Evolutionary conservation across 106 monocot genomes (phyloP).

Genomic region (Platanthera zijinensis): DNA sequence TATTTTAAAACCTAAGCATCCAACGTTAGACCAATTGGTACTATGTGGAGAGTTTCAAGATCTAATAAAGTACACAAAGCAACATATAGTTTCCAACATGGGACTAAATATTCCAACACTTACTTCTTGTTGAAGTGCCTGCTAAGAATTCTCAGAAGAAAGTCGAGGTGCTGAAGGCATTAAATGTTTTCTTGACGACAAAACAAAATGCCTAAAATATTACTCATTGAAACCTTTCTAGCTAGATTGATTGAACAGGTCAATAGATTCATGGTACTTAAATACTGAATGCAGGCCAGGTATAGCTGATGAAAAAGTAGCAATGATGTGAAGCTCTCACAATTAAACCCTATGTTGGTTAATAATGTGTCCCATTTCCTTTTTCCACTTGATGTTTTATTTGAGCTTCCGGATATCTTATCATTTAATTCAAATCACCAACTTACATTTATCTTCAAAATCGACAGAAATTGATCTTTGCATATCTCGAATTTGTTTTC

Average conservation of each 20-base stretch:
- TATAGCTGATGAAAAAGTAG: neutral
- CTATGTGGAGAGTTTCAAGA: too few species aligned
- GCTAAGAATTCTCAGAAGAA: neutral
- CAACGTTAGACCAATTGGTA: too few species aligned
- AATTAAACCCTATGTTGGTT: neutral
- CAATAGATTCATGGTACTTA: neutral
- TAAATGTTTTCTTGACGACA: too few species aligned
- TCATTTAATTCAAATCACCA: neutral
- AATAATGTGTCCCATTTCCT: neutral
- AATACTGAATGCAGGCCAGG: neutral
- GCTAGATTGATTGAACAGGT: neutral
- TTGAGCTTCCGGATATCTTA: neutral
- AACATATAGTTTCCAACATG: too few species aligned
- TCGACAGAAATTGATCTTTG: neutral
- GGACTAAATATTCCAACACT: neutral
- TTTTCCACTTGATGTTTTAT: neutral
- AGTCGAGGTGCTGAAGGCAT: neutral
- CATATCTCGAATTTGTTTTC: conserved; percentile 2
- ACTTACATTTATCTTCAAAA: neutral
- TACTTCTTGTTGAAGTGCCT: neutral
- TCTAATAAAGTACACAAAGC: too few species aligned
- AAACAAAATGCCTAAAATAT: neutral
- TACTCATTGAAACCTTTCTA: too few species aligned
- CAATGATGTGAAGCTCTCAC: neutral
- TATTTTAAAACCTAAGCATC: too few species aligned